Conservation (phyloP, 1,139 yeast species). For the Geotrichum cucujoidarum region DNA sequence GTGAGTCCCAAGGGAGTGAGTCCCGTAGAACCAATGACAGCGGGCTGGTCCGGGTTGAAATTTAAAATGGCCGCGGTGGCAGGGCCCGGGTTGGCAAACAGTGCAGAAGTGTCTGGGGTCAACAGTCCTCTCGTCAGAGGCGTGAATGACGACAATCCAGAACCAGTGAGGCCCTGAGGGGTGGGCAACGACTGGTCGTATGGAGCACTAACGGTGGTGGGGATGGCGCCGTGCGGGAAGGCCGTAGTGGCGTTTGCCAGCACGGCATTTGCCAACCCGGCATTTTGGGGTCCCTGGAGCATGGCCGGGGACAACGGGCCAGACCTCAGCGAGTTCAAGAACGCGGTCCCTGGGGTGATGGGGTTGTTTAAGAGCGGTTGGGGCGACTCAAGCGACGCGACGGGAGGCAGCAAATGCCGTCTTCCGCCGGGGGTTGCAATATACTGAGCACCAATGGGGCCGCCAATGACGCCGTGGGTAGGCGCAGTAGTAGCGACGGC, state of each 20-base stretch:
- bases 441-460: conserved; percentile 16
- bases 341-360: conserved; percentile 23
- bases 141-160: conserved; percentile 30
- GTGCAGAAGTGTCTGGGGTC: conserved; percentile 35
- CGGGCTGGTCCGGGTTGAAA: conserved; percentile 21
- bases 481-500: conserved; percentile 21
- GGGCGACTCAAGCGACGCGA: conserved; percentile 37
- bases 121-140: conserved; percentile 16
- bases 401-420: conserved; percentile 35
- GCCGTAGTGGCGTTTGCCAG: conserved; percentile 2
- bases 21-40: conserved; percentile 16
- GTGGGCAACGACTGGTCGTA: conserved; percentile 8
- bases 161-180: conserved; percentile 20
- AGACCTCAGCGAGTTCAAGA: conserved; percentile 31
- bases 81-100: conserved; percentile 39
- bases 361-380: conserved; percentile 25
- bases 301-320: conserved; percentile 37
- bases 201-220: conserved; percentile 12
- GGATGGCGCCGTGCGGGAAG: background rate
- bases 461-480: conserved; percentile 3
- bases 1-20: conserved; percentile 17
- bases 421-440: conserved; percentile 34
- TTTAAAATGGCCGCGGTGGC: conserved; percentile 38
- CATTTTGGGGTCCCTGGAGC: conserved; percentile 33
- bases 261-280: background rate